Base-by-base conservation (phyloP, 768 basidiomycete genomes). In the Leccinum incarnatum region DNA sequence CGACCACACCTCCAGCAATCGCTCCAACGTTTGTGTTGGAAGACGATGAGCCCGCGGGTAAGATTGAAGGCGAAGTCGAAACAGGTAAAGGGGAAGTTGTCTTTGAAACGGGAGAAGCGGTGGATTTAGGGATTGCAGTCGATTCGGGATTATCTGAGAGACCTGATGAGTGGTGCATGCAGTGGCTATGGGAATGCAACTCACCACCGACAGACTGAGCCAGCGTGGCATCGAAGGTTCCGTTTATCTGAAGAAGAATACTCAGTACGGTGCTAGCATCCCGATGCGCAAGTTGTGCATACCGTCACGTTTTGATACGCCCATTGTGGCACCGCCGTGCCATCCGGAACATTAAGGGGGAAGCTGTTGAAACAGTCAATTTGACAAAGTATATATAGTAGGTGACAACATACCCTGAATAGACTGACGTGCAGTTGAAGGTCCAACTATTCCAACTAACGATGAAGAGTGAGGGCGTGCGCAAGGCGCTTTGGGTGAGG, bases 281-380 rank as follows among this genome's bases (percentile, higher is more conserved):
- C 2, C 19, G 10, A 0, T 7, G 36, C 19, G 11, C 10, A 25
- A 34, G 45, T 61, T 68, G 46, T 37, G 40, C 80, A 48, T 65
- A 80, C 79, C 21, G 23, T 23, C 23, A 87, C 79, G 56, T 84
- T 79, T 34, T 82, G 71, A 59, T 81, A 88, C 12, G 86, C 86
- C 86, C 86, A 88, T 11, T 78, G 78, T 9, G 85, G 86, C 19
- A 88, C 76, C 11, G 75, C 71, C 2, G 81, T 75, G 9, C 78
- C 79, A 0, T 64, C 58, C 2, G 86, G 86, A 51, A 87, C 69
- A n/a, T 70, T 64, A 14, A 72, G 53, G 0, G 83, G 80, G 60
- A 74, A 86, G n/a, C 83, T 83, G 45, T 55, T 21, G 56, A 7
- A 47, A 29, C 29, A 10, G 17, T 63, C 12, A 61, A 27, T 17